Percentiles rank a stretch among this genome's conserved stretches.
Evolutionary conservation across 306 rosid genomes (phyloP).

Genomic region (Quercus aquifolioides): DNA sequence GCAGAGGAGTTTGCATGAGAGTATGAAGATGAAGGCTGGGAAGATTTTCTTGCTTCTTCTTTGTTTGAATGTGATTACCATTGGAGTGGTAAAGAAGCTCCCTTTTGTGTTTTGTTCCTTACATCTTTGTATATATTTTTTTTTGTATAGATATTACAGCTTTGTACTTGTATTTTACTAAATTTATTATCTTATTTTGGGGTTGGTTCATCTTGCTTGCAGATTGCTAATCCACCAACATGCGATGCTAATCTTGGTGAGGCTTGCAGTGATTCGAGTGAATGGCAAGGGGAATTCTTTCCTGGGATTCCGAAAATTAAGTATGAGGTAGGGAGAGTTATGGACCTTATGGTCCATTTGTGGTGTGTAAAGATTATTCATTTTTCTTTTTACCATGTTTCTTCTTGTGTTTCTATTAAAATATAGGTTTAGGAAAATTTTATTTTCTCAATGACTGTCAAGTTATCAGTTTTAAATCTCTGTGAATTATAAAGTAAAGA

Average conservation of each 20-base stretch:
- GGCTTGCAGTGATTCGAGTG: constrained; percentile 51
- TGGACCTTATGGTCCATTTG: not conserved
- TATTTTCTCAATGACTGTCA: not conserved
- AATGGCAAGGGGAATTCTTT: constrained; percentile 86
- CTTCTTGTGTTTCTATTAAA: not conserved
- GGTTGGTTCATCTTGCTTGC: constrained; percentile 4
- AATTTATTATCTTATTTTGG: not conserved
- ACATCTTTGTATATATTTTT: not conserved
- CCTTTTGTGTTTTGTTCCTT: not conserved
- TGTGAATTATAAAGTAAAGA: not conserved
- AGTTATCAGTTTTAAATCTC: not conserved
- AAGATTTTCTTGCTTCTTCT: constrained; percentile 40
- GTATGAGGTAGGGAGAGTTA: constrained; percentile 55
- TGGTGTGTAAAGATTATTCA: not conserved
- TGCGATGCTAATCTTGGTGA: constrained; percentile 57
- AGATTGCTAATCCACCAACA: constrained; percentile 61
- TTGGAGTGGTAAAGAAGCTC: constrained; percentile 49
- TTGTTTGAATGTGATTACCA: constrained; percentile 34
- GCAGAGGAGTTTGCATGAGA: constrained; percentile 28
- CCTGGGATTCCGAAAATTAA: constrained; percentile 68
- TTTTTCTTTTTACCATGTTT: not conserved
- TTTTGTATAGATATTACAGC: not conserved
- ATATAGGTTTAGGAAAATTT: not conserved
- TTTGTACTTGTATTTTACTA: not conserved
- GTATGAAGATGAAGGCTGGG: constrained; percentile 47